These are phyloP conservation scores for Flaveria trinervia DNA, from an alignment of 129 eudicot genomes.

Conservation along the genomic window DNA sequence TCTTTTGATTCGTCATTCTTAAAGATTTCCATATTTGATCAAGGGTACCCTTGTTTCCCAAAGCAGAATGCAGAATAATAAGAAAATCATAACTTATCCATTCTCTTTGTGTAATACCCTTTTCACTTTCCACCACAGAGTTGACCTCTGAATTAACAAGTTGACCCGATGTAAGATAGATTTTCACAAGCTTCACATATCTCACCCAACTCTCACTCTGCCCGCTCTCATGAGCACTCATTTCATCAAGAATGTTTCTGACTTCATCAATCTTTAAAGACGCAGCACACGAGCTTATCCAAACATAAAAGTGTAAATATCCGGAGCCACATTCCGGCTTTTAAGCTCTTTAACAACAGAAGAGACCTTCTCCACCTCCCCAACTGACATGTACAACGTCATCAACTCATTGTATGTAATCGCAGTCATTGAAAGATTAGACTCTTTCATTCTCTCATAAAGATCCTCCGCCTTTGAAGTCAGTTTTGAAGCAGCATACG, in stretches of 20 bases:
- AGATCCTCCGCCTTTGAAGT: constrained; percentile 79
- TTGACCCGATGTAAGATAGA: constrained; percentile 64
- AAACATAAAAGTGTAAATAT: constrained; percentile 74
- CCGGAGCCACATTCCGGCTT: constrained; percentile 61
- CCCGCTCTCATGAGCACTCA: constrained; percentile 47
- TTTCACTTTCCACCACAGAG: constrained; percentile 69
- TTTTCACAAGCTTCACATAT: constrained; percentile 66
- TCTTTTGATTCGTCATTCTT: constrained; percentile 70
- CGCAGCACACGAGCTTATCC: constrained; percentile 93
- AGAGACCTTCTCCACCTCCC: constrained; percentile 80
- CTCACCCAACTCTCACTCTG: constrained; percentile 63
- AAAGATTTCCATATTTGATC: constrained; percentile 88
- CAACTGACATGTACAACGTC: constrained; percentile 90
- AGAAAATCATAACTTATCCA: constrained; percentile 90
- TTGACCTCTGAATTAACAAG: constrained; percentile 51
- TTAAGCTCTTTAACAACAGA: constrained; percentile 67
- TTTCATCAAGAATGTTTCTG: constrained; percentile 64
- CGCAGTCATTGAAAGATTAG: constrained; percentile 59
- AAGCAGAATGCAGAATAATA: constrained; percentile 62
- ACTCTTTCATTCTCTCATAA: constrained; percentile 55
- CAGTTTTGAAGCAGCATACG: constrained; percentile 66
- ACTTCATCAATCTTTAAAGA: constrained; percentile 65
- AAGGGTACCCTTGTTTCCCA: constrained; percentile 69
- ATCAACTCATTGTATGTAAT: constrained; percentile 89
- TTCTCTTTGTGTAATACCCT: constrained; percentile 72